Conservation (phyloP, 2,329 filamentous ascomycete genomes). For the Botrytis fabae region DNA sequence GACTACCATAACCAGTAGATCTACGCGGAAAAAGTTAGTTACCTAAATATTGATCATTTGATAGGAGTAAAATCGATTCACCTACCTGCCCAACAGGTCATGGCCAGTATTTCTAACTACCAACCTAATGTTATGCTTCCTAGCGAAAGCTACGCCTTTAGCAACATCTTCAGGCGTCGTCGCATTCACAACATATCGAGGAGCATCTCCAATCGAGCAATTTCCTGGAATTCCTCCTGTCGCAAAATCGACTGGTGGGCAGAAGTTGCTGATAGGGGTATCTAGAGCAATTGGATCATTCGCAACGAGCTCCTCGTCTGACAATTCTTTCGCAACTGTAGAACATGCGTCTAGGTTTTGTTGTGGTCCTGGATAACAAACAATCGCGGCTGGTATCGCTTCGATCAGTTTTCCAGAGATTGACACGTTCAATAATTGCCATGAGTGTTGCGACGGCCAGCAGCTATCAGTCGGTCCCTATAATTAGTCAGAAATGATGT, state of each 20-base stretch:
- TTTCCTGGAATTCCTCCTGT: conserved; percentile 29
- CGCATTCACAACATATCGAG: conserved; percentile 44
- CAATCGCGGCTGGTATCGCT: conserved; percentile 40
- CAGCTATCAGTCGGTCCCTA: conserved; percentile 34
- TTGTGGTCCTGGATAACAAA: conserved; percentile 42
- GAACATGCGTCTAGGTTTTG: conserved; percentile 42
- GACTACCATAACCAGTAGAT: conserved; percentile 39
- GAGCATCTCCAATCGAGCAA: conserved; percentile 44
- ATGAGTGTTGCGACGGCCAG: conserved; percentile 40
- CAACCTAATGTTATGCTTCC: conserved; percentile 47
- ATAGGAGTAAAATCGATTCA: not conserved
- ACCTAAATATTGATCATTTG: conserved; percentile 33
- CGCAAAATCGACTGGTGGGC: conserved; percentile 34
- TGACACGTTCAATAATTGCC: conserved; percentile 41
- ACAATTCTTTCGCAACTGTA: conserved; percentile 36
- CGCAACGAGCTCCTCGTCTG: conserved; percentile 42
- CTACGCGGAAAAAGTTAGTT: conserved; percentile 9
- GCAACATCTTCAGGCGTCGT: conserved; percentile 43
- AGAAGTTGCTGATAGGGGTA: conserved; percentile 50
- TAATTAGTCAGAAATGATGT: not conserved
- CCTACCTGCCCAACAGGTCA: conserved; percentile 45
- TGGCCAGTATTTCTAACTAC: conserved; percentile 49
- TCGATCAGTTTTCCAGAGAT: conserved; percentile 41
- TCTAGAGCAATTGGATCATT: conserved; percentile 43
- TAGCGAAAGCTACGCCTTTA: conserved; percentile 47